phyloP scores from a whole-genome alignment of 306 rosid species.

The Rosa multiflora region DNA sequence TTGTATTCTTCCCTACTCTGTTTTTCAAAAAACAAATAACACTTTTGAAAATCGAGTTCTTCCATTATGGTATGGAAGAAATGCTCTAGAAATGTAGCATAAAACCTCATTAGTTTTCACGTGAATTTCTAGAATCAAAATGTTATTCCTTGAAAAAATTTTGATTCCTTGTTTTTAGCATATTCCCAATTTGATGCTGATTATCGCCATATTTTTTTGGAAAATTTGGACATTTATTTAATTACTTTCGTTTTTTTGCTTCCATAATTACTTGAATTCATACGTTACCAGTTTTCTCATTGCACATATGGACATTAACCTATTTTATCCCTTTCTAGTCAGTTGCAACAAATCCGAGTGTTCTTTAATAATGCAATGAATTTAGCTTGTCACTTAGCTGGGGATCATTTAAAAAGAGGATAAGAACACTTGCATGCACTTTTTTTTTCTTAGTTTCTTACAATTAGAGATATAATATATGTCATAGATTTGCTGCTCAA shows the following conservation, averaged over 20 bases:
- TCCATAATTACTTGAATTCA: background rate
- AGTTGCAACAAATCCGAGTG: background rate
- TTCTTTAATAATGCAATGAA: constrained; percentile 7
- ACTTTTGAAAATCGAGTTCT: background rate
- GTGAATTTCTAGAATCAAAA: background rate
- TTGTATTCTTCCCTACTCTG: background rate
- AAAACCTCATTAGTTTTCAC: background rate
- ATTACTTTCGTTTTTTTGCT: background rate
- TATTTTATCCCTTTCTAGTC: background rate
- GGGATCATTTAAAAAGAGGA: background rate
- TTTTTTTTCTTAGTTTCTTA: background rate
- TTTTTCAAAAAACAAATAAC: background rate
- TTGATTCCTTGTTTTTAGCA: constrained; percentile 1
- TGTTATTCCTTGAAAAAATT: background rate
- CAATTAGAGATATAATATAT: constrained; percentile 5
- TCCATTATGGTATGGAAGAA: background rate
- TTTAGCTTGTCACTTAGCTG: constrained; percentile 7
- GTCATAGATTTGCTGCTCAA: constrained; percentile 25
- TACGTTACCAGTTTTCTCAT: constrained; percentile 4
- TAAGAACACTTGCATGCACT: background rate
- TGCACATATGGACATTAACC: background rate
- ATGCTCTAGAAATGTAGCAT: background rate
- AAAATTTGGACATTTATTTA: background rate
- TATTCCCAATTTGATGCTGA: constrained; percentile 8
- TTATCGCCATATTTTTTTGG: constrained; percentile 1